phyloP scores from a whole-genome alignment of 164 flowering plant genomes.

The Magnolia officinalis region DNA sequence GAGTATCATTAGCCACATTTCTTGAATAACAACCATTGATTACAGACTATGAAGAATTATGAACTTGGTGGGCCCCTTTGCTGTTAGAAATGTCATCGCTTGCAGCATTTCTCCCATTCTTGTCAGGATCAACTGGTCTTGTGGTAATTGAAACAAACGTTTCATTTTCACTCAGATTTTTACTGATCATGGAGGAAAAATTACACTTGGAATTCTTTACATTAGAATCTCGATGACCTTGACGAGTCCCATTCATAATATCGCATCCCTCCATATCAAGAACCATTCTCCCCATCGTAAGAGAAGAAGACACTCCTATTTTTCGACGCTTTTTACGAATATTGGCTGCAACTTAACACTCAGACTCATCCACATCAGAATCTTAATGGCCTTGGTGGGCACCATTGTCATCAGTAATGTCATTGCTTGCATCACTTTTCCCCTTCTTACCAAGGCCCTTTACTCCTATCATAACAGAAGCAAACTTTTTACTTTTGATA shows the following conservation, averaged over 20 bases:
- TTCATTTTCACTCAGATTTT: not conserved
- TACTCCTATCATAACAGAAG: not conserved
- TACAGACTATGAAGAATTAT: not conserved
- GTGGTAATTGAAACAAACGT: not conserved
- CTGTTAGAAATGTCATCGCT: not conserved
- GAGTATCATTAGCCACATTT: not conserved
- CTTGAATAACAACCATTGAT: conserved; percentile 7
- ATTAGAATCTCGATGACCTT: not conserved
- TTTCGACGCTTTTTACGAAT: not conserved
- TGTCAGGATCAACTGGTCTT: not conserved
- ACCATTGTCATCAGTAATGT: not conserved
- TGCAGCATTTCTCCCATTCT: not conserved
- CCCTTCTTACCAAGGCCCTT: not conserved
- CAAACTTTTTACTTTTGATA: not conserved
- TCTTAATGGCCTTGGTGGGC: not conserved
- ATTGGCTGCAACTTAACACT: not conserved
- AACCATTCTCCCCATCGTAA: not conserved
- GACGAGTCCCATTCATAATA: not conserved
- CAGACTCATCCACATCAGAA: not conserved
- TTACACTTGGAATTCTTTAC: not conserved
- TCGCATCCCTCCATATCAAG: not conserved
- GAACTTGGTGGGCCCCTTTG: not conserved
- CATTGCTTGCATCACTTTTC: not conserved
- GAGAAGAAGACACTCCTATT: not conserved
- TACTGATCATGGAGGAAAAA: not conserved